A percentile compares a stretch with the other conserved stretches of the same genome.
Conservation (phyloP, 2,329 filamentous ascomycete genomes). For the Phoma herbarum region DNA sequence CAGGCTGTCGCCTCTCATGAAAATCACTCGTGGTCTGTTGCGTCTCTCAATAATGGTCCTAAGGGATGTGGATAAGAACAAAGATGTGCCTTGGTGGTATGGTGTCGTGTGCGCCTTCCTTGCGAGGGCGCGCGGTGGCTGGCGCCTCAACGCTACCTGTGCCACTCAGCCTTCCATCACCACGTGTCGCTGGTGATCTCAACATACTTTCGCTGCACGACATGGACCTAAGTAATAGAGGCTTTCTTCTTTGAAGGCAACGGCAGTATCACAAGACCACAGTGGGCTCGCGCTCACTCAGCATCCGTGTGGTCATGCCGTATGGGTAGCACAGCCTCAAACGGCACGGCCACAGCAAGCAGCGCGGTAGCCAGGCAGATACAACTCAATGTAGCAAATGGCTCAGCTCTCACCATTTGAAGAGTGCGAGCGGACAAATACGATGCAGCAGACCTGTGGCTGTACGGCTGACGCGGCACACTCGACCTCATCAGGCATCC, state of each 20-base stretch:
- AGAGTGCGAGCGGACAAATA: not conserved
- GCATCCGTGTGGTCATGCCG: not conserved
- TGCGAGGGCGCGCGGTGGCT: not conserved
- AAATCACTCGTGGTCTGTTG: not conserved
- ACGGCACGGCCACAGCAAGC: not conserved
- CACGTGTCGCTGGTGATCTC: not conserved
- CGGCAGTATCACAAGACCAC: too few species aligned
- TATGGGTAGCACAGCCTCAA: not conserved
- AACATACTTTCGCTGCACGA: not conserved
- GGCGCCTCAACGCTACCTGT: not conserved
- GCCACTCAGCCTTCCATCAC: not conserved
- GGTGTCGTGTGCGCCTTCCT: not conserved
- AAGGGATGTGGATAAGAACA: not conserved
- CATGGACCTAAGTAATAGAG: too few species aligned
- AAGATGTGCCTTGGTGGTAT: not conserved
- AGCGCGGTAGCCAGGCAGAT: not conserved
- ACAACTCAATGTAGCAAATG: not conserved
- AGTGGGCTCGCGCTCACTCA: not conserved
- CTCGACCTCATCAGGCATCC: constrained; percentile 8
- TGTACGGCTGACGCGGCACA: constrained; percentile 17
- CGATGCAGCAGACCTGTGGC: constrained; percentile 2
- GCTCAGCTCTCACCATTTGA: not conserved
- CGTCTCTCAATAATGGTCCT: not conserved
- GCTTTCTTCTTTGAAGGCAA: too few species aligned
- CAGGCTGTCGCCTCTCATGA: not conserved